A percentile compares a stretch with the other conserved stretches of the same genome.
These are phyloP conservation scores for Adansonia digitata DNA, from an alignment of 345 rosid species.

Conservation along the genomic window DNA sequence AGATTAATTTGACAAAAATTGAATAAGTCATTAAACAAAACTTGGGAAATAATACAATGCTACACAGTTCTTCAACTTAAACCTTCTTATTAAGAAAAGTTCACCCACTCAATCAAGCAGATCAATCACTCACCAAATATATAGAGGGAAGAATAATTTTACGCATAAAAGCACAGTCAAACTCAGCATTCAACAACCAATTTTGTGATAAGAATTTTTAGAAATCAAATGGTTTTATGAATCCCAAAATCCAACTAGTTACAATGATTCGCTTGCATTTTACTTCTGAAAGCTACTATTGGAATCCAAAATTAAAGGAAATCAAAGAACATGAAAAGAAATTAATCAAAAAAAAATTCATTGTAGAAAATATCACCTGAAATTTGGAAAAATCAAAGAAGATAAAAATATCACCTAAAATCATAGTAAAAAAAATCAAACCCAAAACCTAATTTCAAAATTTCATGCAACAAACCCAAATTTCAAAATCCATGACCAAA, in stretches of 20 bases:
- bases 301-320: not conserved
- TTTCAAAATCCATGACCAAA: no score
- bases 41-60: not conserved
- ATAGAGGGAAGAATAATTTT: not conserved
- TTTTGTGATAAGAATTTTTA: not conserved
- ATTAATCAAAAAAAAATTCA: not conserved
- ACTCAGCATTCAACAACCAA: not conserved
- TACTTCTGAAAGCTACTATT: not conserved
- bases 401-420: no score
- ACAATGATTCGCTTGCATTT: not conserved
- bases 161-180: not conserved
- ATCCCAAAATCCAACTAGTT: not conserved
- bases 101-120: no score
- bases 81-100: not conserved
- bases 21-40: no score
- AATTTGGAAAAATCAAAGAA: no score
- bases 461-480: no score
- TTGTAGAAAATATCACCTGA: not conserved
- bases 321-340: constrained; percentile 4
- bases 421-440: no score
- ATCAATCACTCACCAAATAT: no score
- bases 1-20: no score
- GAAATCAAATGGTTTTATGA: not conserved
- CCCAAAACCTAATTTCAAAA: no score
- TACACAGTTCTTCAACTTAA: not conserved